These are phyloP conservation scores for carrot (Daucus carota) DNA, from an alignment of 129 eudicot species.

Conservation along the genomic window DH1_v3.0 NC_030388.2:22861501-22862000, in stretches of 20 bases:
- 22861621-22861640: too few species aligned
- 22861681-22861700: neutral
- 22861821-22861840: neutral
- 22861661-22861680: neutral
- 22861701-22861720: neutral
- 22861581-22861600: too few species aligned
- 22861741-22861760: neutral
- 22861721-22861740: neutral
- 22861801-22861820: neutral
- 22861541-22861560: too few species aligned
- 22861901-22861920: neutral
- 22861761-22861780: neutral
- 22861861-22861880: neutral
- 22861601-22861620: too few species aligned
- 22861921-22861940: neutral
- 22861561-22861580: too few species aligned
- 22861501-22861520: too few species aligned
- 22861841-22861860: neutral
- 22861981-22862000: neutral
- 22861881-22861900: neutral
- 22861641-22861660: too few species aligned
- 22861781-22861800: neutral
- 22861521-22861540: too few species aligned
- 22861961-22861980: neutral
- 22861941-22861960: neutral